Evolutionary conservation across 331 rosid genomes (phyloP).

Genomic region (Pyracantha coccinea): DNA sequence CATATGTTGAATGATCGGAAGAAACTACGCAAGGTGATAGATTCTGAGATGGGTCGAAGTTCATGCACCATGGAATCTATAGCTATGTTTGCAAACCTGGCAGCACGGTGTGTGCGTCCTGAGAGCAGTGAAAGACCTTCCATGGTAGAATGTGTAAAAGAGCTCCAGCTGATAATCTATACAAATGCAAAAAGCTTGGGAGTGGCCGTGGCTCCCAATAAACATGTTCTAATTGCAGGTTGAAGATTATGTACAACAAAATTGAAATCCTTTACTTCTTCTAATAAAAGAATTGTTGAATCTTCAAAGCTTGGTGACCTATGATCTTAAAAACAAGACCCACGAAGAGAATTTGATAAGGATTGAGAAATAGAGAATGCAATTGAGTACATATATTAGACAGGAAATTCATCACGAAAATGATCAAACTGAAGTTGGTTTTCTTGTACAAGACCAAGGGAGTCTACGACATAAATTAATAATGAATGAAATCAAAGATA

Average conservation of each 20-base stretch:
- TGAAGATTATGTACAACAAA: conserved; percentile 6
- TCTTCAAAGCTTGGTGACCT: conserved; percentile 10
- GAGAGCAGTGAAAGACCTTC: conserved; percentile 84
- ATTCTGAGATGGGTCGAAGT: conserved; percentile 69
- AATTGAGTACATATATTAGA: not conserved
- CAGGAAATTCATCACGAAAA: not conserved
- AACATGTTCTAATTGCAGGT: conserved; percentile 13
- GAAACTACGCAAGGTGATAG: conserved; percentile 75
- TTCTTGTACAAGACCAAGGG: not conserved
- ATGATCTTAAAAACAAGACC: conserved; percentile 13
- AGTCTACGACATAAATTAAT: conserved; percentile 6
- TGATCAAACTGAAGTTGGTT: not conserved
- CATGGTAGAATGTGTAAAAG: conserved; percentile 69
- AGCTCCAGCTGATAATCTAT: conserved; percentile 63
- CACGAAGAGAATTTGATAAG: conserved; percentile 23
- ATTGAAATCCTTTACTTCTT: conserved; percentile 10
- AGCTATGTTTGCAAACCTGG: conserved; percentile 81
- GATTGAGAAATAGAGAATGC: conserved; percentile 6
- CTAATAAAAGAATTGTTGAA: conserved; percentile 14
- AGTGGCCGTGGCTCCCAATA: conserved; percentile 40
- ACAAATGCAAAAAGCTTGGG: conserved; percentile 68
- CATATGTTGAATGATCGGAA: conserved; percentile 71
- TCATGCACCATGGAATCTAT: conserved; percentile 75
- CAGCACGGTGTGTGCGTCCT: conserved; percentile 77
- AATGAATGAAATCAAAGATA: not conserved